phyloP scores from a whole-genome alignment of 2,329 filamentous ascomycete species.

The Pseudocercospora musae region DNA sequence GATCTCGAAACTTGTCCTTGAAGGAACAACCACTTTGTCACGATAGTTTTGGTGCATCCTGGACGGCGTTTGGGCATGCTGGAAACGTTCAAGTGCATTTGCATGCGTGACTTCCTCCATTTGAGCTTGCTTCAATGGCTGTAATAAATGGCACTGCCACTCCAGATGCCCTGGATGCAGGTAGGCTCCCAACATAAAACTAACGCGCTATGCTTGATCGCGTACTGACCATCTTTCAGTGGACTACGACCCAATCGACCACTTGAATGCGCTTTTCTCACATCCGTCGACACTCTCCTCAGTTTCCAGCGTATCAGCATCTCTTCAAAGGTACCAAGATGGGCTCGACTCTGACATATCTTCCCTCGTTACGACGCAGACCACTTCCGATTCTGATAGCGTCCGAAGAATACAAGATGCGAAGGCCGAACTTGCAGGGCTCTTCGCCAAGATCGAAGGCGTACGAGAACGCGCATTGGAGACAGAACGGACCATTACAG shows the following conservation, averaged over 20 bases:
- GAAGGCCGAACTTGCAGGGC: slow-evolving; percentile 79
- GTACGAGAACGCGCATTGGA: slow-evolving; percentile 84
- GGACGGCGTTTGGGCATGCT: not conserved
- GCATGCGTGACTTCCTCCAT: not conserved
- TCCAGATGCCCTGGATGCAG: slow-evolving; percentile 23
- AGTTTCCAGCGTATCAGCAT: slow-evolving; percentile 68
- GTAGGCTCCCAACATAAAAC: slow-evolving; percentile 12
- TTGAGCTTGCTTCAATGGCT: slow-evolving; percentile 9
- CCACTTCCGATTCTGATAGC: slow-evolving; percentile 79
- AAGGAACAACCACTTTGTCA: no score
- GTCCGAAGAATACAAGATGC: slow-evolving; percentile 88
- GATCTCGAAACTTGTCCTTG: no score
- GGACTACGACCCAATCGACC: slow-evolving; percentile 88
- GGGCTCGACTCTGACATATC: slow-evolving; percentile 76
- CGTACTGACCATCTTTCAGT: slow-evolving; percentile 41
- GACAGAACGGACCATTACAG: slow-evolving; percentile 93
- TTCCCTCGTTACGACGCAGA: slow-evolving; percentile 68
- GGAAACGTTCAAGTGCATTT: no score
- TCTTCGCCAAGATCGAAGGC: slow-evolving; percentile 93
- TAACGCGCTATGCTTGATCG: not conserved
- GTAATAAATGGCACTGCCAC: slow-evolving; percentile 15
- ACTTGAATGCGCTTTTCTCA: slow-evolving; percentile 90
- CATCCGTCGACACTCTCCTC: slow-evolving; percentile 81
- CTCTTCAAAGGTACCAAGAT: slow-evolving; percentile 73
- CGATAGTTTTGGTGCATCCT: not conserved